Conservation (phyloP, 78 protist species). For the Bodo saltans region DNA sequence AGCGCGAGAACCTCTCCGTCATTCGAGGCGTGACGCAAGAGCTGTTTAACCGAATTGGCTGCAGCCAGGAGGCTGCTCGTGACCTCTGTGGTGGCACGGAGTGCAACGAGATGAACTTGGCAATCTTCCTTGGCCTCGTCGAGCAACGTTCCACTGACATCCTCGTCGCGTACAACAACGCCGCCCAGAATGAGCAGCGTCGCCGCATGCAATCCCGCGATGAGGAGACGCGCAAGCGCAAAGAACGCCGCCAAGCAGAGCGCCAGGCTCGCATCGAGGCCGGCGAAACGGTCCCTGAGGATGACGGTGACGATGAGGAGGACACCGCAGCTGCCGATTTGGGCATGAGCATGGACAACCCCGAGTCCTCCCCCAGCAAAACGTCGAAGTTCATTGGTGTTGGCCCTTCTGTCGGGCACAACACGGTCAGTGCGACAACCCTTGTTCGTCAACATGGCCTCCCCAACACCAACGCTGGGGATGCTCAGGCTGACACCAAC, state of each 20-base stretch:
- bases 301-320: slow-evolving; percentile 16
- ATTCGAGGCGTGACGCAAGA: not conserved
- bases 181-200: not conserved
- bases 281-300: not conserved
- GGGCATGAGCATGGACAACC: too few relatives aligned
- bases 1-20: not conserved
- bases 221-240: not conserved
- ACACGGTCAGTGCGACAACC: not conserved
- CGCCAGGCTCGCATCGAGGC: not conserved
- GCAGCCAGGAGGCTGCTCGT: not conserved
- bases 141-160: slow-evolving; percentile 29
- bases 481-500: not conserved
- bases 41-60: not conserved
- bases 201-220: not conserved
- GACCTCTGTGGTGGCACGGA: not conserved
- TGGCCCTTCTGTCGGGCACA: not conserved
- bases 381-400: not conserved
- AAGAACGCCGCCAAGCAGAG: not conserved
- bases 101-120: slow-evolving; percentile 6
- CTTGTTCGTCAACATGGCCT: not conserved
- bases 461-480: not conserved
- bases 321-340: not conserved
- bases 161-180: slow-evolving; percentile 18
- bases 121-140: slow-evolving; percentile 28
- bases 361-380: not conserved